Evolutionary conservation across 352 stramenopile species (phyloP), one percentile per base, ranked within the genome.

Genomic region (Blastocystis sp.): DNA sequence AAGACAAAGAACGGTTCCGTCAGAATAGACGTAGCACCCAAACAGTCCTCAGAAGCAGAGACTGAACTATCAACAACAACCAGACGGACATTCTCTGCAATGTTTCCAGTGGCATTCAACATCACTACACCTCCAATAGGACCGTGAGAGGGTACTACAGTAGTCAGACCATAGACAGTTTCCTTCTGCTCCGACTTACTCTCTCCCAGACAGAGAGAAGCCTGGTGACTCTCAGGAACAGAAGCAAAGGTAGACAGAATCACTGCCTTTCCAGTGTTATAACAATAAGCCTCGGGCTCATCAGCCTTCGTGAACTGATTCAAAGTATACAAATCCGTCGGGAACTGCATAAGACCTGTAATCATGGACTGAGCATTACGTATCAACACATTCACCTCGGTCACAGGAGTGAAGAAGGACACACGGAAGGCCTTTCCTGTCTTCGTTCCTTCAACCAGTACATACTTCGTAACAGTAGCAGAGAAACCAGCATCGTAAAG

Each of bases 301-400:
- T 27, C 53, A 6, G 73, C 22, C 11, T 30, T 9, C 17, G 24
- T 40, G 53, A 51, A 84, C 15, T 30, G 6, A 27, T 35, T 48
- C 48, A 33, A 33, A 19, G 30, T 66, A 27, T 64, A 56, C 19
- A 66, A 37, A 40, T 66, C 73, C n/a, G 30, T 37, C 6, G 73
- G 73, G 56, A 84, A 84, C 48, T 44, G 44, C 27, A 53, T 84
- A 27, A 84, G 73, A 68, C 73, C 73, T 0, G 53, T 84, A 2
- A 84, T 40, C 44, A 84, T 9, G n/a, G 44, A 7, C 44, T 30
- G 9, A 1, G 33, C 17, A 5, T 30, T 33, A 57, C 69, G 69
- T 4, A 51, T 78, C 37, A 56, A 22, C 0, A 68, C 40, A 22
- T 42, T 40, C 5, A 24, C 24, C 22, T 19, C n/a, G 5, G 27